These are phyloP conservation scores for Jamesozyma piceae DNA, from an alignment of 805 yeast species.

Conservation along the genomic window DNA sequence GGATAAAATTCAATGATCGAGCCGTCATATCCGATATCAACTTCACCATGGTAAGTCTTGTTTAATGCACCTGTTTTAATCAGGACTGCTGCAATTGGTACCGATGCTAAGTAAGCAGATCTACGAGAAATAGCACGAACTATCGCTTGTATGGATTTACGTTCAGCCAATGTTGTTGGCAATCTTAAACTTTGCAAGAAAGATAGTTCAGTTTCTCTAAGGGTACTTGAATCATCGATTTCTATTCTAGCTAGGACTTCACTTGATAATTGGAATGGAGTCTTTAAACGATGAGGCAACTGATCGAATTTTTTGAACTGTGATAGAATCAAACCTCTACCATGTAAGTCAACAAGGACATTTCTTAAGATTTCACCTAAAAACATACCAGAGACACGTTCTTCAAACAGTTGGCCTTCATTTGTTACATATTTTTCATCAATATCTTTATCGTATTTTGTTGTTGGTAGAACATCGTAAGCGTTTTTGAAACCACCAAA, in stretches of 20 bases:
- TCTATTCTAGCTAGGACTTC: constrained; percentile 82
- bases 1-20: constrained; percentile 91
- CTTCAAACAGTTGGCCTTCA: constrained; percentile 87
- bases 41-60: constrained; percentile 51
- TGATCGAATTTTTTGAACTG: constrained; percentile 38
- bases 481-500: constrained; percentile 93
- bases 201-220: constrained; percentile 61
- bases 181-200: constrained; percentile 58
- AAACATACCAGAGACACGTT: constrained; percentile 86
- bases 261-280: constrained; percentile 71
- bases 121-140: constrained; percentile 77
- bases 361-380: constrained; percentile 83
- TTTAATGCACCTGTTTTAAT: constrained; percentile 56
- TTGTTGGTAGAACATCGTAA: constrained; percentile 62
- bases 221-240: constrained; percentile 68
- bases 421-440: constrained; percentile 54
- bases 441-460: constrained; percentile 64
- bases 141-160: constrained; percentile 59
- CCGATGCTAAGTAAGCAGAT: constrained; percentile 83
- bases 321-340: constrained; percentile 46
- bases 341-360: constrained; percentile 57
- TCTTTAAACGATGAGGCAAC: constrained; percentile 51
- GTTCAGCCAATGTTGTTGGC: constrained; percentile 63
- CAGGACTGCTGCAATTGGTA: constrained; percentile 78
- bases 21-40: constrained; percentile 94